Percentiles rank a stretch among this genome's conserved stretches.
Conservation (phyloP, 495 filamentous ascomycete genomes). For the Lophiostoma macrostomum region DNA sequence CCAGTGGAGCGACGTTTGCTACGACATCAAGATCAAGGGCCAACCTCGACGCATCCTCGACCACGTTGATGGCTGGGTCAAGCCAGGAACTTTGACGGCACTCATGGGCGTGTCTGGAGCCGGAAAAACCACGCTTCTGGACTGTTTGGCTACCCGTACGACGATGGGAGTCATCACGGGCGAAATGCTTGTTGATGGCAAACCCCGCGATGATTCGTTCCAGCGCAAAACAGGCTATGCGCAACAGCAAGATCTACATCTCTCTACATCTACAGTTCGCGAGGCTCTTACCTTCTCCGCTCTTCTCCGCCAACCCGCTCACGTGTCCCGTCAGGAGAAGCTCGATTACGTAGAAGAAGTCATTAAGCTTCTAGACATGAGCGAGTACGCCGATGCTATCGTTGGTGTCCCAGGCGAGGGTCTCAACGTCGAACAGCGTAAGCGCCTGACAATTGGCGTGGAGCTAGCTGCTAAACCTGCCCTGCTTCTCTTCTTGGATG, state of each 20-base stretch:
- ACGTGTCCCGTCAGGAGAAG: slow-evolving; percentile 68
- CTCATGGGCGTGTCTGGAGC: slow-evolving; percentile 75
- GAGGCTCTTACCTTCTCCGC: slow-evolving; percentile 83
- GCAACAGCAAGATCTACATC: slow-evolving; percentile 92
- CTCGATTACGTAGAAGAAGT: slow-evolving; percentile 85
- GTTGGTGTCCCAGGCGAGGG: slow-evolving; percentile 86
- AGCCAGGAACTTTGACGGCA: slow-evolving; percentile 86
- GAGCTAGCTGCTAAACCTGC: slow-evolving; percentile 88
- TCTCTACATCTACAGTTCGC: slow-evolving; percentile 79
- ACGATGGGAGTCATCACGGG: slow-evolving; percentile 84
- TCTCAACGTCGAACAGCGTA: slow-evolving; percentile 89
- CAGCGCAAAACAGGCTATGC: slow-evolving; percentile 94
- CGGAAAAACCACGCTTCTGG: slow-evolving; percentile 70
- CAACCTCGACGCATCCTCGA: slow-evolving; percentile 73
- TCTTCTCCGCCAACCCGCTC: slow-evolving; percentile 75
- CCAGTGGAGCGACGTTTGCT: slow-evolving; percentile 81
- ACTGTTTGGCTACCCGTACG: slow-evolving; percentile 73
- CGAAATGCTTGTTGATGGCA: slow-evolving; percentile 80
- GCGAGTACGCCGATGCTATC: slow-evolving; percentile 80
- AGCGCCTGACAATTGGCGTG: slow-evolving; percentile 85
- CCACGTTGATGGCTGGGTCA: slow-evolving; percentile 85
- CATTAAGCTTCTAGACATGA: slow-evolving; percentile 85
- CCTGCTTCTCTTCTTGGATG: slow-evolving; percentile 87
- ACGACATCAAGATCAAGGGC: slow-evolving; percentile 84
- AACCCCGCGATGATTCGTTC: slow-evolving; percentile 72